A percentile compares a stretch with the other conserved stretches of the same genome.
These are phyloP conservation scores for Neurospora sp. DNA, from an alignment of 495 filamentous ascomycete genomes.

Conservation along the genomic window DNA sequence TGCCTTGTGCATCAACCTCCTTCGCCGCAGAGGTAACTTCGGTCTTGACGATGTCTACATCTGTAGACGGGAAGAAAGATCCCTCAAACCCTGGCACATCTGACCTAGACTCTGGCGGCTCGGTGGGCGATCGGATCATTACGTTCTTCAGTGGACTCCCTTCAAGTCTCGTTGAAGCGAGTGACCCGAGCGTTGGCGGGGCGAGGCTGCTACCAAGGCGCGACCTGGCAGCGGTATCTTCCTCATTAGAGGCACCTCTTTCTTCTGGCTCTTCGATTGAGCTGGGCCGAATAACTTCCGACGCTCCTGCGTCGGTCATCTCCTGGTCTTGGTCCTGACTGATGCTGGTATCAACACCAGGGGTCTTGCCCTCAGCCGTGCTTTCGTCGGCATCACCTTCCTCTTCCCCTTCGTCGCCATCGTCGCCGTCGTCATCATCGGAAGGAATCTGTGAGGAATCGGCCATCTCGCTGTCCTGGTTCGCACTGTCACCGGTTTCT, in stretches of 20 bases:
- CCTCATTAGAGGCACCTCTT: conserved; percentile 8
- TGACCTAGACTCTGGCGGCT: conserved; percentile 30
- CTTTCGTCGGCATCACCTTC: conserved; percentile 27
- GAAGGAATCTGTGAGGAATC: conserved; percentile 49
- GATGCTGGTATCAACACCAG: conserved; percentile 15
- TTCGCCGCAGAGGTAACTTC: neutral
- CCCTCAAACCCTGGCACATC: neutral
- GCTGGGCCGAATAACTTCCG: conserved; percentile 12
- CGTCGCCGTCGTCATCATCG: conserved; percentile 46
- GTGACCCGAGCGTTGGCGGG: conserved; percentile 4
- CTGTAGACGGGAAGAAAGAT: neutral
- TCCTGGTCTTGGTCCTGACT: conserved; percentile 17
- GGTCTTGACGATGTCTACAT: neutral
- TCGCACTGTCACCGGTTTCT: conserved; percentile 31
- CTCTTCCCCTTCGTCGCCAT: conserved; percentile 29
- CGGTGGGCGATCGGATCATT: conserved; percentile 26
- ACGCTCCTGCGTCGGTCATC: conserved; percentile 17
- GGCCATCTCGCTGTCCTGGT: conserved; percentile 37
- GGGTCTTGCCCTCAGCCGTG: conserved; percentile 23
- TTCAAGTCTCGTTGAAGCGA: conserved; percentile 22
- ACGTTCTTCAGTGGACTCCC: conserved; percentile 41
- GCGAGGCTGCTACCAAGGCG: conserved; percentile 7
- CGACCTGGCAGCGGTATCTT: conserved; percentile 15
- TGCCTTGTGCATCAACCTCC: conserved; percentile 2
- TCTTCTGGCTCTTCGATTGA: conserved; percentile 22